Percentiles rank a stretch among this genome's conserved stretches.
Evolutionary conservation across 2,329 filamentous ascomycete genomes (phyloP).

Genomic region (Pseudogymnoascus sp.): DNA sequence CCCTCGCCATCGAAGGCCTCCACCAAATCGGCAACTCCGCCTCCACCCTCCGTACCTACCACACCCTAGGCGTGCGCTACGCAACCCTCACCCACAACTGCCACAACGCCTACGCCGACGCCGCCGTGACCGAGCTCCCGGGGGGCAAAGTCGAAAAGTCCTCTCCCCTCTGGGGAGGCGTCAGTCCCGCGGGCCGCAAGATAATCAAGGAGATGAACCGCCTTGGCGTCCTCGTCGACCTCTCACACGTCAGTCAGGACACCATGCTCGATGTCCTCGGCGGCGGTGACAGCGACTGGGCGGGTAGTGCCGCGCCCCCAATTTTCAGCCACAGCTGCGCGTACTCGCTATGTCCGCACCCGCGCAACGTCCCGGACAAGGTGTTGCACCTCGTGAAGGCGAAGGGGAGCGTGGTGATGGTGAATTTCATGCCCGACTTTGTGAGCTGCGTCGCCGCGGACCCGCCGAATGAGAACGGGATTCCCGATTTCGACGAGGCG

Average conservation of each 20-base stretch:
- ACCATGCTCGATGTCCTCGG: constrained; percentile 80
- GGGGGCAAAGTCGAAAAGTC: constrained; percentile 20
- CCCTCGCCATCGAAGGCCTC: constrained; percentile 74
- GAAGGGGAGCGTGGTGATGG: constrained; percentile 73
- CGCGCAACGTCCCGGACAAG: constrained; percentile 81
- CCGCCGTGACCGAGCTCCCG: constrained; percentile 56
- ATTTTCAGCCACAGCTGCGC: constrained; percentile 88
- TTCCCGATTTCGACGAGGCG: constrained; percentile 58
- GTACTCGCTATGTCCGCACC: constrained; percentile 73
- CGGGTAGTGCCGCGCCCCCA: constrained; percentile 67
- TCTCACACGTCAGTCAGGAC: constrained; percentile 68
- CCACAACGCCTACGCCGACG: constrained; percentile 82
- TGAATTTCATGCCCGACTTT: constrained; percentile 80
- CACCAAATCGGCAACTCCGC: constrained; percentile 88
- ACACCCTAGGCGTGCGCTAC: constrained; percentile 75
- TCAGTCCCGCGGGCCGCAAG: constrained; percentile 59
- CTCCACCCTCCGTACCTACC: constrained; percentile 65
- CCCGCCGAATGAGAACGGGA: constrained; percentile 47
- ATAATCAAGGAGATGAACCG: constrained; percentile 88
- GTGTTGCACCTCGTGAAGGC: constrained; percentile 68
- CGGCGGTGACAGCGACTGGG: constrained; percentile 49
- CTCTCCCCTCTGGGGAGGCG: constrained; percentile 58
- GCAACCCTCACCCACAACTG: constrained; percentile 89
- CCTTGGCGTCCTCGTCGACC: constrained; percentile 86
- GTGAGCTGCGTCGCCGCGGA: constrained; percentile 57